phyloP scores from a whole-genome alignment of 768 basidiomycete species.

The Lactarius sp. region DNA sequence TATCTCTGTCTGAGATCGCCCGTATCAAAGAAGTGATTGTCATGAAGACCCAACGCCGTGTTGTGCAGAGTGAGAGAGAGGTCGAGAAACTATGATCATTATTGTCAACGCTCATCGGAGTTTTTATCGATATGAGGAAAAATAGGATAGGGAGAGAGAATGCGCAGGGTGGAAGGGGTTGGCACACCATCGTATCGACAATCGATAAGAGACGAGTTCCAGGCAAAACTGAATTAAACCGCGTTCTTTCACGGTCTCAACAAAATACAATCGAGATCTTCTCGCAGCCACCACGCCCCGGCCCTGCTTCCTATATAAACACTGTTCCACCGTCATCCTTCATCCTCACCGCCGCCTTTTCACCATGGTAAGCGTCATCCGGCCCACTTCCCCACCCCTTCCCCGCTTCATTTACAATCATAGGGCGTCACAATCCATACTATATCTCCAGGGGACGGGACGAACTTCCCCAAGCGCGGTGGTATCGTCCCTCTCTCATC shows the following conservation, averaged over 20 bases:
- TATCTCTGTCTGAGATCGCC: conserved; percentile 16
- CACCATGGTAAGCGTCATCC: conserved; percentile 21
- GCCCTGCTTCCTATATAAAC: conserved; percentile 25
- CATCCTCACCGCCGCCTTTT: conserved; percentile 2
- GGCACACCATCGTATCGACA: conserved; percentile 2
- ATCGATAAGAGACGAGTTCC: conserved; percentile 17
- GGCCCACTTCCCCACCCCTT: not conserved
- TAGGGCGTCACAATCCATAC: conserved; percentile 70
- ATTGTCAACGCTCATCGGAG: not conserved
- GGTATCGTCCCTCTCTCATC: conserved; percentile 41
- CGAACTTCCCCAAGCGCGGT: conserved; percentile 59
- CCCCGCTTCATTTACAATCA: conserved; percentile 1
- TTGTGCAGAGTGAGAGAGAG: not conserved
- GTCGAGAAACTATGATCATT: not conserved
- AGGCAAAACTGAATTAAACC: conserved; percentile 16
- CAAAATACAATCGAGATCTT: conserved; percentile 17
- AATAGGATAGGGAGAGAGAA: not conserved
- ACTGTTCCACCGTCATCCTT: conserved; percentile 10
- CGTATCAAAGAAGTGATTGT: not conserved
- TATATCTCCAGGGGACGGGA: conserved; percentile 56
- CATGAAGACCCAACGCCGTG: not conserved
- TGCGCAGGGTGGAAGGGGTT: not conserved
- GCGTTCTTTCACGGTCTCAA: conserved; percentile 4
- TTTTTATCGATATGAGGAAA: not conserved
- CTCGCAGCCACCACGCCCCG: conserved; percentile 20